Percentiles rank a stretch among this genome's conserved stretches.
Evolutionary conservation across 148 eudicot genomes (phyloP).

Genomic region (Nepenthes gracilis): DNA sequence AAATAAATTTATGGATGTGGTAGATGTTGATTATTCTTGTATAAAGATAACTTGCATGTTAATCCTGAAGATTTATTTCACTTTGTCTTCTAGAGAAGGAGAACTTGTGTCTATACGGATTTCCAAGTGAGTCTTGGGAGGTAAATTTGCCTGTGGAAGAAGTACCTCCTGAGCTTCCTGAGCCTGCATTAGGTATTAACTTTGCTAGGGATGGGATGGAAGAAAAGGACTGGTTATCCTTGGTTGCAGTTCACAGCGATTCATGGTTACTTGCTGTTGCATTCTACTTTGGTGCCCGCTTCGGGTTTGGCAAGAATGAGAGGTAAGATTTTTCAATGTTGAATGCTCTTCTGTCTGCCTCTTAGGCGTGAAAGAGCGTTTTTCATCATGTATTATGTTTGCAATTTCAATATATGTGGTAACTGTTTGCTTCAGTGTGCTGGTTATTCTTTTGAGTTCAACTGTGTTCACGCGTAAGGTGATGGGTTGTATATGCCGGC

Average conservation of each 20-base stretch:
- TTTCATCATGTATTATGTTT: no score
- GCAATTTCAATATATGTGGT: no score
- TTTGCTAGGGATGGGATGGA: constrained; percentile 41
- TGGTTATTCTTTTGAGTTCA: no score
- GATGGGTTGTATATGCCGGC: no score
- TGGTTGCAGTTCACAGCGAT: constrained; percentile 35
- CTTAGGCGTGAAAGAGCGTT: no score
- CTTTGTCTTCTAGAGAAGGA: constrained; percentile 21
- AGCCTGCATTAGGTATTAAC: constrained; percentile 36
- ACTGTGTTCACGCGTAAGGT: no score
- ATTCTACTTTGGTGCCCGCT: constrained; percentile 36
- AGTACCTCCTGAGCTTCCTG: constrained; percentile 43
- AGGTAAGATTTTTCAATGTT: constrained; percentile 9
- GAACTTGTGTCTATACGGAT: constrained; percentile 34
- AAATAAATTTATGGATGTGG: no score
- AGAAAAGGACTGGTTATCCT: constrained; percentile 25
- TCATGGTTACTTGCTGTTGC: constrained; percentile 40
- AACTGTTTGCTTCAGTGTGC: no score
- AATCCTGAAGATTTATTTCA: not conserved
- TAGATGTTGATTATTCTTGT: not conserved
- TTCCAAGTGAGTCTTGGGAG: constrained; percentile 39
- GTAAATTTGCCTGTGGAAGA: constrained; percentile 31
- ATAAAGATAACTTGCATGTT: not conserved
- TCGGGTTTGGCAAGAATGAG: constrained; percentile 30
- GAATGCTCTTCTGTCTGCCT: not conserved